phyloP scores from a whole-genome alignment of 2,329 filamentous ascomycete species.

The Aspergillus sp. region DNA sequence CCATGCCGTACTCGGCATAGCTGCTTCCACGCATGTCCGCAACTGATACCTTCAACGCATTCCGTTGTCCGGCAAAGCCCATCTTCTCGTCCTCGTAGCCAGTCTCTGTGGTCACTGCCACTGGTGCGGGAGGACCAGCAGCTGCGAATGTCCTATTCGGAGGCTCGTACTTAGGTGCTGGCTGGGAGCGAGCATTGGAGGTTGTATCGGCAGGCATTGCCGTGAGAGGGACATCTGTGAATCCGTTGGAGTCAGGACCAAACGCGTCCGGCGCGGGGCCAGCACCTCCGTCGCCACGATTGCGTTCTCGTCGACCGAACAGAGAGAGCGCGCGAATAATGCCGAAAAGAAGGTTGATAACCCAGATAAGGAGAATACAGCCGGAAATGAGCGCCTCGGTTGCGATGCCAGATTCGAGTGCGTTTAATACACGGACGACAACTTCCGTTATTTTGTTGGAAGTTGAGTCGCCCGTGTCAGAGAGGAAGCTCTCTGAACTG shows the following conservation, averaged over 20 bases:
- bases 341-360: conserved; percentile 74
- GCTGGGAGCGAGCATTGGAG: conserved; percentile 13
- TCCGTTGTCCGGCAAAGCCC: conserved; percentile 43
- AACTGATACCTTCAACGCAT: conserved; percentile 30
- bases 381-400: conserved; percentile 79
- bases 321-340: conserved; percentile 64
- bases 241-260: conserved; percentile 25
- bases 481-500: conserved; percentile 65
- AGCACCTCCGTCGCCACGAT: conserved; percentile 59
- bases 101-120: conserved; percentile 2
- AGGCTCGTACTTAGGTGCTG: conserved; percentile 28
- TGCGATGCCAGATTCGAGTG: conserved; percentile 66
- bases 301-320: conserved; percentile 60
- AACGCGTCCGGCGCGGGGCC: conserved; percentile 21
- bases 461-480: conserved; percentile 70
- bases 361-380: conserved; percentile 71
- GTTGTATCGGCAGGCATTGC: conserved; percentile 24
- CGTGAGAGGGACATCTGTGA: conserved; percentile 40
- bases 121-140: not conserved
- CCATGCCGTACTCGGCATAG: conserved; percentile 38
- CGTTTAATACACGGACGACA: conserved; percentile 66
- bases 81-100: conserved; percentile 42
- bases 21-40: conserved; percentile 32
- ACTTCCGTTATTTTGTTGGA: conserved; percentile 80
- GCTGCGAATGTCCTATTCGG: conserved; percentile 11